Percentiles rank a stretch among this genome's conserved stretches.
These are phyloP conservation scores for Hemisphaericaspora xylanilytica DNA, from an alignment of 1,139 yeast genomes.

Conservation along the genomic window DNA sequence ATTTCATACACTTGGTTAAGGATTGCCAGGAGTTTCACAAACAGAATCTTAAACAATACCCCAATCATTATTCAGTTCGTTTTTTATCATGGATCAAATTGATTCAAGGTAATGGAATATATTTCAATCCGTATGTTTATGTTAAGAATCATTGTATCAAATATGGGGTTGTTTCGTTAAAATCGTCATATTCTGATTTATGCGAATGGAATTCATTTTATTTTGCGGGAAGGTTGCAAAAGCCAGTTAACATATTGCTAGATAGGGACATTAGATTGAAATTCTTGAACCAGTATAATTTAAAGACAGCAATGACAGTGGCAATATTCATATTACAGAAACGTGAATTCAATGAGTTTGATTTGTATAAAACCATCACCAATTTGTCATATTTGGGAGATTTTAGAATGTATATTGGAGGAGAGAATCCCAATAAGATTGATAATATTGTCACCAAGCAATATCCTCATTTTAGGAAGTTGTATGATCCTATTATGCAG, in stretches of 20 bases:
- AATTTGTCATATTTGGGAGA: slow-evolving; percentile 87
- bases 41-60: slow-evolving; percentile 60
- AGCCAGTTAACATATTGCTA: slow-evolving; percentile 79
- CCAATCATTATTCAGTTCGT: slow-evolving; percentile 73
- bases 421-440: slow-evolving; percentile 89
- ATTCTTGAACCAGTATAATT: slow-evolving; percentile 70
- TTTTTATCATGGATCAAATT: slow-evolving; percentile 58
- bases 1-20: slow-evolving; percentile 81
- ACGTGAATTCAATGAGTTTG: slow-evolving; percentile 52
- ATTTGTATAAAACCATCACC: slow-evolving; percentile 75
- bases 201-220: slow-evolving; percentile 82
- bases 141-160: slow-evolving; percentile 52
- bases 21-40: slow-evolving; percentile 75
- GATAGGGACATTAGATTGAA: slow-evolving; percentile 41
- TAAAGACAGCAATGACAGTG: slow-evolving; percentile 75
- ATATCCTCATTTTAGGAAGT: slow-evolving; percentile 58
- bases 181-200: slow-evolving; percentile 62
- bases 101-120: slow-evolving; percentile 81
- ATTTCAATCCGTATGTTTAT: slow-evolving; percentile 83
- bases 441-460: slow-evolving; percentile 82
- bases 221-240: slow-evolving; percentile 89
- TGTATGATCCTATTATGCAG: slow-evolving; percentile 64
- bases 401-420: slow-evolving; percentile 80
- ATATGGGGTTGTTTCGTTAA: slow-evolving; percentile 78
- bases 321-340: slow-evolving; percentile 52